Conservation (phyloP, 1,284 basidiomycete species). For the Sanguinoderma infundibulare region DNA sequence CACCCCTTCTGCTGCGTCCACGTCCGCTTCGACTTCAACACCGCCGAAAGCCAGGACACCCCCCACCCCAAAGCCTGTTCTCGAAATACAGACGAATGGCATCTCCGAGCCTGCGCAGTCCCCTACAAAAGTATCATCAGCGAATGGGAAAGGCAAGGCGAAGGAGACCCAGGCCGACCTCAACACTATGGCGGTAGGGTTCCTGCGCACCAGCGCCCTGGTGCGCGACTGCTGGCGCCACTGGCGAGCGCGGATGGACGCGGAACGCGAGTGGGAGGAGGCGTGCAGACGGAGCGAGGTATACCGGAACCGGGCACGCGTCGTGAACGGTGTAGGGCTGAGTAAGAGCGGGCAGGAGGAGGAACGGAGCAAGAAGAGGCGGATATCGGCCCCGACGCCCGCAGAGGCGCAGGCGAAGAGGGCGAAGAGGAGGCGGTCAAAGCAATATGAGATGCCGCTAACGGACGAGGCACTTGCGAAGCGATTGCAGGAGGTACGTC, state of each 20-base stretch:
- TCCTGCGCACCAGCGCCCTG: constrained; percentile 24
- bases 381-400: constrained; percentile 23
- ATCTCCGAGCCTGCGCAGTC: constrained; percentile 3
- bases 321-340: neutral
- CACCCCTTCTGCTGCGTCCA: neutral
- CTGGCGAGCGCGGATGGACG: constrained; percentile 48
- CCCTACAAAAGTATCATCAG: neutral
- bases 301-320: constrained; percentile 54
- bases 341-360: constrained; percentile 3
- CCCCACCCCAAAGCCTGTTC: constrained; percentile 14
- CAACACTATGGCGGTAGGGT: constrained; percentile 16
- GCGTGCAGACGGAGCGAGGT: constrained; percentile 61
- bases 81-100: constrained; percentile 25
- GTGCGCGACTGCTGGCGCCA: constrained; percentile 42
- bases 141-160: constrained; percentile 33
- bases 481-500: constrained; percentile 66
- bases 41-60: constrained; percentile 6
- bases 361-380: constrained; percentile 17
- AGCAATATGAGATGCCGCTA: constrained; percentile 50
- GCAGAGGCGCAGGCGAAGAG: constrained; percentile 35
- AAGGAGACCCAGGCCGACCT: constrained; percentile 32
- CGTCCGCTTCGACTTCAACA: constrained; percentile 4
- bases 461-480: constrained; percentile 68
- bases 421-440: constrained; percentile 51
- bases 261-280: constrained; percentile 56